These are phyloP conservation scores for Naumovozyma castellii DNA, from an alignment of 805 yeast species.

Conservation along the genomic window DNA sequence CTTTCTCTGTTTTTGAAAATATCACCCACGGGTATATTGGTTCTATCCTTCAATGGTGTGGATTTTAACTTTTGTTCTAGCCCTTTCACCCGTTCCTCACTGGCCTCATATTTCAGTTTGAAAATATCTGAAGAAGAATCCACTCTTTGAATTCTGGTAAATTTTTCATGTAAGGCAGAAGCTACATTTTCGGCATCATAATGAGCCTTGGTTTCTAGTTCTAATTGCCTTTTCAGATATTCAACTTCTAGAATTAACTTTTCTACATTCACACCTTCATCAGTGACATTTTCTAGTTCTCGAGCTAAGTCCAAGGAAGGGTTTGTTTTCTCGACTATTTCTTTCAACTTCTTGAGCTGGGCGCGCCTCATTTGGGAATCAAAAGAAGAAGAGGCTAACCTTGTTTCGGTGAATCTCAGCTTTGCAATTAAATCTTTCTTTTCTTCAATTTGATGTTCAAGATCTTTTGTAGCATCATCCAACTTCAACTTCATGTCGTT, in stretches of 20 bases:
- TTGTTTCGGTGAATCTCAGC: slow-evolving; percentile 47
- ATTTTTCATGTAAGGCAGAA: slow-evolving; percentile 19
- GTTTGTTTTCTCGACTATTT: slow-evolving; percentile 20
- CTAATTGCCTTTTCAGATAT: slow-evolving; percentile 38
- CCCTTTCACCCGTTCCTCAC: slow-evolving; percentile 36
- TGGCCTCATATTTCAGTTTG: slow-evolving; percentile 39
- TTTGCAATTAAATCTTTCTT: slow-evolving; percentile 45
- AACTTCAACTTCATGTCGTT: slow-evolving; percentile 41
- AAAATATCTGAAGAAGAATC: slow-evolving; percentile 30
- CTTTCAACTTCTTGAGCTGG: slow-evolving; percentile 32
- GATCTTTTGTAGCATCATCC: slow-evolving; percentile 41
- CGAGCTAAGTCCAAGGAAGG: slow-evolving; percentile 22
- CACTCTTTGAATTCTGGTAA: slow-evolving; percentile 19
- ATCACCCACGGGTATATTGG: slow-evolving; percentile 21
- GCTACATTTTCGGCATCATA: slow-evolving; percentile 41
- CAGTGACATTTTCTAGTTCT: slow-evolving; percentile 10
- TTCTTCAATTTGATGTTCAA: slow-evolving; percentile 38
- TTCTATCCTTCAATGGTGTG: slow-evolving; percentile 19
- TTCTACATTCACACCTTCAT: slow-evolving; percentile 25
- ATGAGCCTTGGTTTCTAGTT: slow-evolving; percentile 43
- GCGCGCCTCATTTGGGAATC: slow-evolving; percentile 44
- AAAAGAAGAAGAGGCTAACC: slow-evolving; percentile 55
- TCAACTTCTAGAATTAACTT: slow-evolving; percentile 37
- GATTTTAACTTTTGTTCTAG: slow-evolving; percentile 32
- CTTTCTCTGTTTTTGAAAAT: slow-evolving; percentile 23